A percentile compares a stretch with the other conserved stretches of the same genome.
Evolutionary conservation across 441 rosid species (phyloP).

Genomic region (Populus tomentosa): DNA sequence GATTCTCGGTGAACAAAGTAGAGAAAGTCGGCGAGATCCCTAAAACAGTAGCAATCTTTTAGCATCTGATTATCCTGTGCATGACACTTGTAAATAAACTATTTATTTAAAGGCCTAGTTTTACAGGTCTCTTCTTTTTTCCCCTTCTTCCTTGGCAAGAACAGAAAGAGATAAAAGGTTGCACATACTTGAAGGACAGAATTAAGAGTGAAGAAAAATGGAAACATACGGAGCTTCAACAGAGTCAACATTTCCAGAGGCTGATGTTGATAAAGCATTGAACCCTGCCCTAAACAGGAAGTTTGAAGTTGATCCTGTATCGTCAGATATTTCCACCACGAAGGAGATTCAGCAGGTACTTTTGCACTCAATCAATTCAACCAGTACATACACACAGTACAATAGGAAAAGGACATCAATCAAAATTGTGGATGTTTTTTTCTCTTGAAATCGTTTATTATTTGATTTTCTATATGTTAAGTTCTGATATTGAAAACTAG

Average conservation of each 20-base stretch:
- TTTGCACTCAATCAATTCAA: neutral
- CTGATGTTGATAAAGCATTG: constrained; percentile 34
- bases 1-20: neutral
- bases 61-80: neutral
- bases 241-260: constrained; percentile 37
- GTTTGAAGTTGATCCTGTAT: constrained; percentile 41
- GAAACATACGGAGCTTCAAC: constrained; percentile 9
- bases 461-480: neutral
- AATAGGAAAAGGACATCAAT: too few species aligned
- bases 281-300: constrained; percentile 32
- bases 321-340: constrained; percentile 32
- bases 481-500: neutral
- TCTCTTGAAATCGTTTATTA: neutral
- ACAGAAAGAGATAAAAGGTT: neutral
- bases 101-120: neutral
- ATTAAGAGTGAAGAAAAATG: constrained; percentile 22
- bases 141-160: neutral
- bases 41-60: constrained; percentile 9
- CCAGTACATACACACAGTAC: neutral
- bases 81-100: neutral
- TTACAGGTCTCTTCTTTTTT: neutral
- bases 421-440: neutral
- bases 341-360: constrained; percentile 2
- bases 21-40: constrained; percentile 8
- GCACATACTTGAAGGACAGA: neutral